These are phyloP conservation scores for Colletotrichum shisoi DNA, from an alignment of 2,329 filamentous ascomycete species.

Conservation along the genomic window DNA sequence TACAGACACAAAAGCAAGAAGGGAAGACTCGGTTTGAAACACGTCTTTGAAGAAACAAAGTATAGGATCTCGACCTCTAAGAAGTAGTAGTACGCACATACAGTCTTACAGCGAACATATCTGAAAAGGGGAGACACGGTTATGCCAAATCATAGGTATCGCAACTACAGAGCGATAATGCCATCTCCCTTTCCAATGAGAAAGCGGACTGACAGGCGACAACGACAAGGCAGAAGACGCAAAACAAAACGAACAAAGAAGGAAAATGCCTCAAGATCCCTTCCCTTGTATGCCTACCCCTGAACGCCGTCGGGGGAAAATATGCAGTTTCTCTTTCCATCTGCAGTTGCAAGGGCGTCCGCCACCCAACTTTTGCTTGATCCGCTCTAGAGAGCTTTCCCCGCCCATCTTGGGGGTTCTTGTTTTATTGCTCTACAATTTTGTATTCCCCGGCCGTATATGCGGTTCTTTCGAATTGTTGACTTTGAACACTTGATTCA, in stretches of 20 bases:
- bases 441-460: constrained; percentile 28
- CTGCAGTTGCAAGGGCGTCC: constrained; percentile 13
- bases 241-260: constrained; percentile 28
- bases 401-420: constrained; percentile 16
- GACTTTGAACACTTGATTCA: constrained; percentile 17
- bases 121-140: not conserved
- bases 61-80: not conserved
- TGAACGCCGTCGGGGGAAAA: constrained; percentile 33
- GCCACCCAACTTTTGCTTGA: constrained; percentile 22
- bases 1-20: not conserved
- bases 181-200: not conserved
- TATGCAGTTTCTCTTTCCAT: constrained; percentile 27
- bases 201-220: not conserved
- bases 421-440: constrained; percentile 28
- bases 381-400: constrained; percentile 14
- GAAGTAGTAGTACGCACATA: too few relatives aligned
- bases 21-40: not conserved
- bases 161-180: not conserved
- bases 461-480: constrained; percentile 20
- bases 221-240: not conserved
- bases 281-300: constrained; percentile 34
- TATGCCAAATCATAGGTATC: not conserved
- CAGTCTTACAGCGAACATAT: not conserved
- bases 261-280: constrained; percentile 25
- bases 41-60: not conserved